Conservation (phyloP, 2,329 filamentous ascomycete species). For the Juglanconis juglandina region DNA sequence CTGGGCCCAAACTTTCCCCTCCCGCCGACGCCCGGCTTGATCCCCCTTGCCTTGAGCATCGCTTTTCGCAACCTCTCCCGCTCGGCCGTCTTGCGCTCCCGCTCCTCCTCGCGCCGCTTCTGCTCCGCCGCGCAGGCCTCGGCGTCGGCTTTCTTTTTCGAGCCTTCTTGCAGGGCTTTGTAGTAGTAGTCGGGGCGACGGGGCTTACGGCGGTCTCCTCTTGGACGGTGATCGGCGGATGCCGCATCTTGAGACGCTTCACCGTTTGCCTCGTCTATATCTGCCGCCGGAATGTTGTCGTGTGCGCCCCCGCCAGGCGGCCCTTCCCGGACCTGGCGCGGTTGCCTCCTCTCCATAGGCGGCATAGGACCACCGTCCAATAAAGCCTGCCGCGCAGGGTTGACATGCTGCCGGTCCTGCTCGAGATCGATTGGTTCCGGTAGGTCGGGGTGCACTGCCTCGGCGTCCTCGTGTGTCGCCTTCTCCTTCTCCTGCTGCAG, state of each 20-base stretch:
- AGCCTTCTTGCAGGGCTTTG: conserved; percentile 56
- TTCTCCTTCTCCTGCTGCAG: conserved; percentile 25
- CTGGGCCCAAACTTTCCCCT: conserved; percentile 49
- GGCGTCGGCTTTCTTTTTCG: conserved; percentile 38
- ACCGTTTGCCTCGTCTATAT: too few relatives aligned
- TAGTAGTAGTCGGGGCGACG: conserved; percentile 57
- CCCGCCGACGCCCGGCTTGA: conserved; percentile 42
- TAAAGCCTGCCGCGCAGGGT: conserved; percentile 40
- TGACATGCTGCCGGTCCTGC: conserved; percentile 26
- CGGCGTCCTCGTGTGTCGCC: conserved; percentile 14
- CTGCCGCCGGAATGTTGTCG: not conserved
- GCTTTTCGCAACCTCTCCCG: conserved; percentile 63
- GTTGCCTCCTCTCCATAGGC: conserved; percentile 14
- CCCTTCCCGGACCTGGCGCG: not conserved
- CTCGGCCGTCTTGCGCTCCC: conserved; percentile 62
- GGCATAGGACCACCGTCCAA: conserved; percentile 20
- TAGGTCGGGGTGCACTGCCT: conserved; percentile 17
- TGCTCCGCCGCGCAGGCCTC: conserved; percentile 42
- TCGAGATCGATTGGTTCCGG: conserved; percentile 9
- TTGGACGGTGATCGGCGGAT: conserved; percentile 12
- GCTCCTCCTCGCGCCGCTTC: conserved; percentile 55
- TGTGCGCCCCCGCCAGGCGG: too few relatives aligned
- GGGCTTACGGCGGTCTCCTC: conserved; percentile 1
- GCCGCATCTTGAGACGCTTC: conserved; percentile 4
- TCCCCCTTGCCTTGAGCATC: conserved; percentile 67